Conservation (phyloP, 2,329 filamentous ascomycete species). For the Cryoendolithus antarcticus region DNA sequence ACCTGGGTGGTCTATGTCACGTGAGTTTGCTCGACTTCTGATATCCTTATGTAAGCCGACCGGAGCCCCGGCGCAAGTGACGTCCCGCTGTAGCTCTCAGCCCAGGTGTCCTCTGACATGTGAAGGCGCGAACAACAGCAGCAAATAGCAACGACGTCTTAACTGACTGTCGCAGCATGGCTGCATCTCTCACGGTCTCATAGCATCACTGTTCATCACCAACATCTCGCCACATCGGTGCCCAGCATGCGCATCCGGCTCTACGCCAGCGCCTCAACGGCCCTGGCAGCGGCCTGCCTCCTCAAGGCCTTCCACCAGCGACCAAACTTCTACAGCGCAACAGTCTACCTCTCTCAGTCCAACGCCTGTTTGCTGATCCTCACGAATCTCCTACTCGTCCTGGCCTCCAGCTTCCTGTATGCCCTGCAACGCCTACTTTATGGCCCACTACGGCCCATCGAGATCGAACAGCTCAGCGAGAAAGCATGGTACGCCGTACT, state of each 20-base stretch:
- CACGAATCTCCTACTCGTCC: constrained; percentile 76
- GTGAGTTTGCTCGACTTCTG: too few species aligned
- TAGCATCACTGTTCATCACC: too few species aligned
- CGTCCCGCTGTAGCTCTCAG: too few species aligned
- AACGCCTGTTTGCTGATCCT: constrained; percentile 92
- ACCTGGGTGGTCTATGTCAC: too few species aligned
- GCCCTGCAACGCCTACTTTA: constrained; percentile 83
- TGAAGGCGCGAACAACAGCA: too few species aligned
- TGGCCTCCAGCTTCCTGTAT: constrained; percentile 71
- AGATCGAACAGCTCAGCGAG: constrained; percentile 94
- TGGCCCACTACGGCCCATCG: constrained; percentile 78
- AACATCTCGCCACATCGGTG: too few species aligned
- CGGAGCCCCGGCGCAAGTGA: too few species aligned
- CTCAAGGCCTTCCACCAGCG: constrained; percentile 87
- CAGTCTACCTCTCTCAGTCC: constrained; percentile 91
- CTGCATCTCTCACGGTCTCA: too few species aligned
- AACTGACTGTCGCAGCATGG: too few species aligned
- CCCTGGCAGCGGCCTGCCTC: constrained; percentile 71
- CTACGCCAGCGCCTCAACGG: constrained; percentile 49
- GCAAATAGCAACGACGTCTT: too few species aligned
- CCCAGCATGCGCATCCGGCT: constrained; percentile 19
- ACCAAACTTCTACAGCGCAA: constrained; percentile 96
- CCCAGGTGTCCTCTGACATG: too few species aligned
- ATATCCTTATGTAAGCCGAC: too few species aligned
- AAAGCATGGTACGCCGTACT: constrained; percentile 97